These are phyloP conservation scores for Phlyctochytrium arcticum DNA, from an alignment of 192 early-diverging fungal species.

Conservation along the genomic window DNA sequence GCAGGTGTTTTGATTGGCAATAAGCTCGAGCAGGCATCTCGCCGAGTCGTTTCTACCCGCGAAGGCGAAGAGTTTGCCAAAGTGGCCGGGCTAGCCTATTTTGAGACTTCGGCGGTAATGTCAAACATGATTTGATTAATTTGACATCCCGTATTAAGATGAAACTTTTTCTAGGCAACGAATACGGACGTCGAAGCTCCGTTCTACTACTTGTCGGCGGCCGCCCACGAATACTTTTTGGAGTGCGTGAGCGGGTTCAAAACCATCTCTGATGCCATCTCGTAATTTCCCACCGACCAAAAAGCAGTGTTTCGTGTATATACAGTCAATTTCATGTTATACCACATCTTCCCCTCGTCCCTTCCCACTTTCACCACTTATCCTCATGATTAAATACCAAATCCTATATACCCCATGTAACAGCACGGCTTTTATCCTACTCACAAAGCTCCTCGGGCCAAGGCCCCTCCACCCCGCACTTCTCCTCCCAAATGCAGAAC, in stretches of 20 bases:
- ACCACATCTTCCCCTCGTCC: not conserved
- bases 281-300: too few species aligned
- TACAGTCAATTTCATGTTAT: too few species aligned
- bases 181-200: slow-evolving; percentile 48
- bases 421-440: too few species aligned
- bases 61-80: slow-evolving; percentile 48
- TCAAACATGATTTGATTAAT: slow-evolving; percentile 1
- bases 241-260: slow-evolving; percentile 7
- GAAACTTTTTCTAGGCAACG: slow-evolving; percentile 24
- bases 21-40: slow-evolving; percentile 37
- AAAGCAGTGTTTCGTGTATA: too few species aligned
- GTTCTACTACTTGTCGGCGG: slow-evolving; percentile 44
- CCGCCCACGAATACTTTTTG: slow-evolving; percentile 31
- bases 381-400: too few species aligned
- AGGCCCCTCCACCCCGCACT: too few species aligned
- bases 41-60: slow-evolving; percentile 30
- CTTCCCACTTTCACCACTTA: too few species aligned
- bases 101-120: slow-evolving; percentile 48
- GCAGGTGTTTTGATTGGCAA: slow-evolving; percentile 44
- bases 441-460: too few species aligned
- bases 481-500: too few species aligned
- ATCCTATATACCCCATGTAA: too few species aligned
- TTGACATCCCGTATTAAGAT: not conserved
- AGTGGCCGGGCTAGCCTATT: slow-evolving; percentile 33
- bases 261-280: too few species aligned